phyloP scores from a whole-genome alignment of 208 protist genomes.

The Leishmania tropica region DNA sequence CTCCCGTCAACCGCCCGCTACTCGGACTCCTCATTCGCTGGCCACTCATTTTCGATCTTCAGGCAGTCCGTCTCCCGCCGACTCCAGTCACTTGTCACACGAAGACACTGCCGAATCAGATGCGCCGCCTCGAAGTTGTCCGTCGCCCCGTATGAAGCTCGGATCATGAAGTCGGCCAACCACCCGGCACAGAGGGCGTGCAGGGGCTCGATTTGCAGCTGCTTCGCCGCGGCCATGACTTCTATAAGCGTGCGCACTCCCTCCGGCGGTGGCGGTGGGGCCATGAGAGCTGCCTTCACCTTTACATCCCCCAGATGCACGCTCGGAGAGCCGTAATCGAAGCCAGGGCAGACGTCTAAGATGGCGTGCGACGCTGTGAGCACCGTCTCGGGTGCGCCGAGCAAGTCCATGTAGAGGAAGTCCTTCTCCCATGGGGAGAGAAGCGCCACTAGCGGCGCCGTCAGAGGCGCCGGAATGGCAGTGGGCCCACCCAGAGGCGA shows the following conservation, averaged over 20 bases:
- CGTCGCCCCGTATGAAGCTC: constrained; percentile 52
- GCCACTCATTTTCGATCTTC: constrained; percentile 89
- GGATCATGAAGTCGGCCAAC: constrained; percentile 70
- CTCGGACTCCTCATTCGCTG: constrained; percentile 65
- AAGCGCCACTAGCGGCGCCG: constrained; percentile 46
- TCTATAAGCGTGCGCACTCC: constrained; percentile 41
- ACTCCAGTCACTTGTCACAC: constrained; percentile 67
- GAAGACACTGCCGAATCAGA: constrained; percentile 70
- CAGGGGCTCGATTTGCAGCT: constrained; percentile 57
- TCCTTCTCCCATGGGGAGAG: constrained; percentile 61
- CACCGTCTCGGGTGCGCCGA: constrained; percentile 40
- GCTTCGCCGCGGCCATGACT: constrained; percentile 47
- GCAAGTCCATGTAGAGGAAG: constrained; percentile 71
- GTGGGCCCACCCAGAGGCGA: constrained; percentile 27
- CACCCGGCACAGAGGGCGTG: constrained; percentile 67
- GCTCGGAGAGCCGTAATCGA: constrained; percentile 57
- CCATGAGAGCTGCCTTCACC: constrained; percentile 28
- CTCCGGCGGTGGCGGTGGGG: constrained; percentile 36
- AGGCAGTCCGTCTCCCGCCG: constrained; percentile 70
- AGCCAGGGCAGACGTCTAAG: constrained; percentile 36
- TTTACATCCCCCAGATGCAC: constrained; percentile 32
- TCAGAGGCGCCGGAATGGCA: constrained; percentile 49
- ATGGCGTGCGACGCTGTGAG: constrained; percentile 28
- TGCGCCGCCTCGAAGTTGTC: constrained; percentile 78
- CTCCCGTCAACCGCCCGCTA: background rate